Percentiles rank a stretch among this genome's conserved stretches.
Conservation (phyloP, 2,329 filamentous ascomycete genomes). For the Nemania sp. region DNA sequence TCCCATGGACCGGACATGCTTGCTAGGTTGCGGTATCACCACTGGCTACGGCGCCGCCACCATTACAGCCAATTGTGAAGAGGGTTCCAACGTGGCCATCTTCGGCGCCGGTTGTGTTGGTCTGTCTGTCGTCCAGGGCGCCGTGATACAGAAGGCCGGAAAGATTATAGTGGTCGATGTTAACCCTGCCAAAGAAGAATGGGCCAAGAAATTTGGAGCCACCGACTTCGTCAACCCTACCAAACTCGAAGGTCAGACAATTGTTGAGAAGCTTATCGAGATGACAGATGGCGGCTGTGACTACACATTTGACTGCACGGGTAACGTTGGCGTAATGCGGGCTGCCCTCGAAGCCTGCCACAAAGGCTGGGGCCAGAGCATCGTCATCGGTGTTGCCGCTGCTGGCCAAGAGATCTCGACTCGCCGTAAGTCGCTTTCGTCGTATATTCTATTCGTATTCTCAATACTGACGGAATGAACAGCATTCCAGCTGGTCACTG, state of each 20-base stretch:
- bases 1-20: constrained; percentile 92
- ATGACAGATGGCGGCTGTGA: constrained; percentile 98
- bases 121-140: constrained; percentile 92
- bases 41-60: constrained; percentile 96
- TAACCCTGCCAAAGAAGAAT: constrained; percentile 89
- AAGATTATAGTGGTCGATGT: constrained; percentile 77
- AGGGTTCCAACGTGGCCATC: constrained; percentile 85
- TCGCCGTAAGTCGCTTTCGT: constrained; percentile 67
- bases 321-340: constrained; percentile 91
- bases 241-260: constrained; percentile 75
- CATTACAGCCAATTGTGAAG: constrained; percentile 89
- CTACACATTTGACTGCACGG: constrained; percentile 99
- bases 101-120: constrained; percentile 97
- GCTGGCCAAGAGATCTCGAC: constrained; percentile 95
- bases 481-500: constrained; percentile 99
- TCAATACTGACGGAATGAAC: constrained; percentile 31
- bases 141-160: constrained; percentile 78
- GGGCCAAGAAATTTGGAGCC: constrained; percentile 92
- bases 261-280: constrained; percentile 91
- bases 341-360: constrained; percentile 96
- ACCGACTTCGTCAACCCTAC: constrained; percentile 96
- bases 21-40: constrained; percentile 97
- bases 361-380: constrained; percentile 98
- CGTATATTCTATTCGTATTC: background rate
- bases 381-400: constrained; percentile 96